Conservation (phyloP, 140 eudicot species). For the Senecio squalidus region DNA sequence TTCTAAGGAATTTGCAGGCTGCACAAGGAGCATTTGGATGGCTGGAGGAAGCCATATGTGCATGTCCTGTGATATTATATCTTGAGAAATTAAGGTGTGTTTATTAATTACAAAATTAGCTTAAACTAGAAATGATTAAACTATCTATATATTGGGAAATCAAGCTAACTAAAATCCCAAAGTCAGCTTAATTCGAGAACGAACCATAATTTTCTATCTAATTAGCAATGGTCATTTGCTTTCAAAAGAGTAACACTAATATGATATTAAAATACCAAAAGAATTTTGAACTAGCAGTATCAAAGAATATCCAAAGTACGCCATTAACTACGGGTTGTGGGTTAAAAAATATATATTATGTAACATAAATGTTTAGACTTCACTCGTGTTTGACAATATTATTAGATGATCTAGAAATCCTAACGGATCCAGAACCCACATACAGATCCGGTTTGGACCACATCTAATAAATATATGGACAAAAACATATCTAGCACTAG, state of each 20-base stretch:
- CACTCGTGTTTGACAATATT: too few species aligned
- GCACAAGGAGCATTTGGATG: slow-evolving; percentile 68
- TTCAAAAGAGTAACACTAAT: not conserved
- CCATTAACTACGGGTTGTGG: too few species aligned
- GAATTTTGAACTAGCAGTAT: too few species aligned
- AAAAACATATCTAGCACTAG: too few species aligned
- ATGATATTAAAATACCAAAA: not conserved
- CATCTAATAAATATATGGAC: too few species aligned
- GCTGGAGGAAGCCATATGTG: slow-evolving; percentile 56
- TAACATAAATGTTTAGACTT: too few species aligned
- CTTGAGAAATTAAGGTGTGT: not conserved
- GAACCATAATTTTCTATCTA: not conserved
- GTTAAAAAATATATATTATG: too few species aligned
- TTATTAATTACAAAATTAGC: not conserved
- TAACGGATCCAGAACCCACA: too few species aligned
- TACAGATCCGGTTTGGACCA: too few species aligned
- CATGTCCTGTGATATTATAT: slow-evolving; percentile 10
- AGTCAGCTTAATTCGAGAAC: not conserved
- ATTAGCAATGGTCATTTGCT: not conserved
- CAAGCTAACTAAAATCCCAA: not conserved
- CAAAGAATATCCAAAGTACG: too few species aligned
- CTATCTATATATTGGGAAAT: not conserved
- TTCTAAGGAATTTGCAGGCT: slow-evolving; percentile 70
- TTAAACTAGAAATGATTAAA: not conserved
- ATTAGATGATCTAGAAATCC: too few species aligned